Evolutionary conservation across 2,329 filamentous ascomycete species (phyloP).

Genomic region (Chrysoporthe deuterocubensis): DNA sequence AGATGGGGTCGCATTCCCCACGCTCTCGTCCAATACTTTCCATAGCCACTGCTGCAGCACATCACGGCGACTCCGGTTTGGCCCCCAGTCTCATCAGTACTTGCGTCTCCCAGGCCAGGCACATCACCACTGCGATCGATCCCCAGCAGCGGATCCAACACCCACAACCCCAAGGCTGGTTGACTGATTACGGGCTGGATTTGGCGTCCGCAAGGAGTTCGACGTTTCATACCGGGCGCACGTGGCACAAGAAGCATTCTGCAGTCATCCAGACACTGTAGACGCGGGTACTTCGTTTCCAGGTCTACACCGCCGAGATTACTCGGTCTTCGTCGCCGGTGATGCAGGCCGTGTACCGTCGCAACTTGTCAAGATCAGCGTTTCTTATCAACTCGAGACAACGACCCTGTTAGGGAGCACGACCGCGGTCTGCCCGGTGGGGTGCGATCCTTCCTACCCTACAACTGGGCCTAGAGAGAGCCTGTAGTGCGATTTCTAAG

Average conservation of each 20-base stretch:
- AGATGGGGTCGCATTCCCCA: conserved; percentile 14
- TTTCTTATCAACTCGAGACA: not conserved
- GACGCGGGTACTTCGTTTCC: conserved; percentile 7
- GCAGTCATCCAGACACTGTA: not conserved
- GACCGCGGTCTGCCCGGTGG: not conserved
- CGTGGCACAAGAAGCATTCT: not conserved
- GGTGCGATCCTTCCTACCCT: not conserved
- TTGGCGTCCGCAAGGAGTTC: not conserved
- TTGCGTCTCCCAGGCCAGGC: not conserved
- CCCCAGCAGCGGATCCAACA: conserved; percentile 4
- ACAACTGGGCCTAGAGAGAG: not conserved
- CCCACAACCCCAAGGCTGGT: conserved; percentile 9
- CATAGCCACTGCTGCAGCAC: conserved; percentile 19
- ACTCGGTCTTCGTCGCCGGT: not conserved
- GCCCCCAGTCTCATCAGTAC: conserved; percentile 18
- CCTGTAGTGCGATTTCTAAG: conserved; percentile 22
- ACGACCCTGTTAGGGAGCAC: conserved; percentile 1
- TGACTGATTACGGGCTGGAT: conserved; percentile 4
- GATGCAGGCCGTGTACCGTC: not conserved
- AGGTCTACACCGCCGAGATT: conserved; percentile 18
- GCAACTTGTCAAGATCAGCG: not conserved
- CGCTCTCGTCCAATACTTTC: conserved; percentile 17
- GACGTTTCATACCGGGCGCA: conserved; percentile 4
- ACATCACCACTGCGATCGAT: not conserved
- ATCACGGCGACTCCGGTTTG: conserved; percentile 24